phyloP scores from a whole-genome alignment of 208 protist genomes.

The Naegleria lovaniensis region DNA sequence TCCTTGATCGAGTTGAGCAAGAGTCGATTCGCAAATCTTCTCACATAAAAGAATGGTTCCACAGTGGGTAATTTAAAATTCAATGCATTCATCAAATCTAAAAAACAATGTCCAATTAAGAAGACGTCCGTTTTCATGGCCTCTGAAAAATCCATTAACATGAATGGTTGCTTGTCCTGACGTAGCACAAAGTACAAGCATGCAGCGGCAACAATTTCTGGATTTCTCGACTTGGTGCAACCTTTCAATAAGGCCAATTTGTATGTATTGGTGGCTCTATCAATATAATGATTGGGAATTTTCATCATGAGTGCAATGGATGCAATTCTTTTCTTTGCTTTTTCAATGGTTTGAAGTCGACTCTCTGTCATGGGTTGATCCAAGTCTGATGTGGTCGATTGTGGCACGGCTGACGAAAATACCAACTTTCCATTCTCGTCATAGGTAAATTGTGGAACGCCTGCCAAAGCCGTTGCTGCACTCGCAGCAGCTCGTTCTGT shows the following conservation, averaged over 20 bases:
- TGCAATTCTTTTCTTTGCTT: background rate
- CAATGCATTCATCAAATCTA: conserved; percentile 63
- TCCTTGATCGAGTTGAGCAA: background rate
- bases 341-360: background rate
- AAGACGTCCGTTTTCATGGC: conserved; percentile 47
- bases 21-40: conserved; percentile 60
- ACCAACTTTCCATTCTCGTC: background rate
- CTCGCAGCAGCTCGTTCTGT: background rate
- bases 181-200: conserved; percentile 74
- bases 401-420: background rate
- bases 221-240: conserved; percentile 7
- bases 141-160: conserved; percentile 77
- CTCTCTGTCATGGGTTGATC: background rate
- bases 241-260: background rate
- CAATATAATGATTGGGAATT: background rate
- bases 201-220: conserved; percentile 38
- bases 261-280: background rate
- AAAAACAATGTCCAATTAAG: conserved; percentile 57
- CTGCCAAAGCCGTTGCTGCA: background rate
- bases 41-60: conserved; percentile 71
- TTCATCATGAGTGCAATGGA: background rate
- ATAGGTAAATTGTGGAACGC: background rate
- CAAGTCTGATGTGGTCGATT: background rate
- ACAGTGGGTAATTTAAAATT: conserved; percentile 71
- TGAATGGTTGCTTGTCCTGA: conserved; percentile 65